Conservation (phyloP, 2,329 filamentous ascomycete genomes). For the Zymoseptoria pseudotritici region DNA sequence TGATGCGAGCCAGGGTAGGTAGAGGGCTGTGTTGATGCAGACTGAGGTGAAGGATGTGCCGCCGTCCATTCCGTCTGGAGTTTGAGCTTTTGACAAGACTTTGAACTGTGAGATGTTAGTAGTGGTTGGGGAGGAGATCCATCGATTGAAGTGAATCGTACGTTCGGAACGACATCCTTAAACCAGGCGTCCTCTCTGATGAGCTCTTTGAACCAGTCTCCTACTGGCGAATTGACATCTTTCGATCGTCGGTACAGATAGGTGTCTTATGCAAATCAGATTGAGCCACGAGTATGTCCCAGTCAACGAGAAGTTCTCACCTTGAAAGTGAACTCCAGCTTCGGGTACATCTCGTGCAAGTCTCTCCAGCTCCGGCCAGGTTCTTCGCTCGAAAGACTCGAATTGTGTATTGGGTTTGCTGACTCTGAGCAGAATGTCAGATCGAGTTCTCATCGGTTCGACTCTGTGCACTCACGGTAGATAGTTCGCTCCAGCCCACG, state of each 20-base stretch:
- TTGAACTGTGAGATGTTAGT: constrained; percentile 24
- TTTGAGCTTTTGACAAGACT: constrained; percentile 26
- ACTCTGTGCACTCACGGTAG: constrained; percentile 41
- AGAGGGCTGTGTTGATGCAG: constrained; percentile 85
- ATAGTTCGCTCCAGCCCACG: constrained; percentile 80
- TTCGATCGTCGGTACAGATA: constrained; percentile 53
- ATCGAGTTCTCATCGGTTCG: background rate
- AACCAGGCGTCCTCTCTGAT: constrained; percentile 64
- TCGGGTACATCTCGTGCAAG: constrained; percentile 58
- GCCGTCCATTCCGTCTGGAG: constrained; percentile 60
- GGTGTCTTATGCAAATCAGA: constrained; percentile 32
- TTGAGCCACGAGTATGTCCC: background rate
- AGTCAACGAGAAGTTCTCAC: constrained; percentile 7
- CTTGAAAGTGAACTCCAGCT: constrained; percentile 72
- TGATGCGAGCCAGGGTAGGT: constrained; percentile 76
- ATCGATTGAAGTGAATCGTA: constrained; percentile 28
- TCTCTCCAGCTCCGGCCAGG: constrained; percentile 38
- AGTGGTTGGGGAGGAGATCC: background rate
- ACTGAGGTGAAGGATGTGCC: constrained; percentile 73
- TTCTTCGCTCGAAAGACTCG: constrained; percentile 36
- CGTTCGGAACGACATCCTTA: constrained; percentile 61
- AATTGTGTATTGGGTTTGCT: constrained; percentile 34
- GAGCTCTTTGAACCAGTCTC: constrained; percentile 59
- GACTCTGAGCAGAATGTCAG: constrained; percentile 23
- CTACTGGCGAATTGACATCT: constrained; percentile 50